These are phyloP conservation scores for Pisolithus microcarpus DNA, from an alignment of 768 basidiomycete genomes.

Conservation along the genomic window DNA sequence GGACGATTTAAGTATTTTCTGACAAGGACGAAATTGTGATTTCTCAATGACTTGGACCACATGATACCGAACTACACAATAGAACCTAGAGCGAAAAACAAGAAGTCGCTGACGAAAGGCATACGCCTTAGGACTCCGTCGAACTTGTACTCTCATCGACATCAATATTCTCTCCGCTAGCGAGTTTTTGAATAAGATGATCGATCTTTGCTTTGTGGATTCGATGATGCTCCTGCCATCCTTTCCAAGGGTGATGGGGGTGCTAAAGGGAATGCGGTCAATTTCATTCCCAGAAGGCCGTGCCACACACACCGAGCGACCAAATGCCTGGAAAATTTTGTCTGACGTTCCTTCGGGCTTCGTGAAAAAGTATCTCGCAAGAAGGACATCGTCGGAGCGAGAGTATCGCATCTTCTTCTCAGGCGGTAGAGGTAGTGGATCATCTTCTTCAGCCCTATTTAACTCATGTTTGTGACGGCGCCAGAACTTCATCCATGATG, in stretches of 20 bases:
- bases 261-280: slow-evolving; percentile 38
- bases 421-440: slow-evolving; percentile 65
- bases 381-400: slow-evolving; percentile 66
- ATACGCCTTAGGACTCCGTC: slow-evolving; percentile 15
- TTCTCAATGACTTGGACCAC: too few relatives aligned
- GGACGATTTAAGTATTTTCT: too few relatives aligned
- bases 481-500: slow-evolving; percentile 95
- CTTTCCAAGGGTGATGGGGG: slow-evolving; percentile 89
- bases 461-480: slow-evolving; percentile 82
- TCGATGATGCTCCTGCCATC: slow-evolving; percentile 88
- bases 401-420: slow-evolving; percentile 89
- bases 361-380: slow-evolving; percentile 65
- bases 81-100: too few relatives aligned
- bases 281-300: neutral
- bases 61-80: slow-evolving; percentile 2
- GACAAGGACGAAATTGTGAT: too few relatives aligned
- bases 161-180: slow-evolving; percentile 50
- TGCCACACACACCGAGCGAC: slow-evolving; percentile 44
- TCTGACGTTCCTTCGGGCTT: slow-evolving; percentile 79
- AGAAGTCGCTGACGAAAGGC: neutral
- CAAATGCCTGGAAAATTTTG: slow-evolving; percentile 79
- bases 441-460: slow-evolving; percentile 56
- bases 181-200: slow-evolving; percentile 59
- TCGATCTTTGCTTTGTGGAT: slow-evolving; percentile 86
- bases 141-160: slow-evolving; percentile 21